Percentiles rank a stretch among this genome's conserved stretches.
phyloP scores from a whole-genome alignment of 345 rosid species.

The Hypericum androsaemum region DNA sequence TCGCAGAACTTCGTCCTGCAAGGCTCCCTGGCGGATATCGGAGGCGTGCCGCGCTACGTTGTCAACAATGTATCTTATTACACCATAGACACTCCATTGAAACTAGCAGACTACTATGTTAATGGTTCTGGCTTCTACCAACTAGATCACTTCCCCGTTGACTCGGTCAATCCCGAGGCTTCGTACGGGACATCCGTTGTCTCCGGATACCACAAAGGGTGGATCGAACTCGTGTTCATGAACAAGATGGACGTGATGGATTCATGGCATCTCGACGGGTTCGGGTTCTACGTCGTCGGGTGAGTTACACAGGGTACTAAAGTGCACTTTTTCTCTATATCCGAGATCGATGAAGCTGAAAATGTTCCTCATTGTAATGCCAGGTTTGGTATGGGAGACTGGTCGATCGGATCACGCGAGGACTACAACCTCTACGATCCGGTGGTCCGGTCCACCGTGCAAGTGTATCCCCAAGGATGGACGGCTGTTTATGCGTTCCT shows the following conservation, averaged over 20 bases:
- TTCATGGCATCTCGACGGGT: slow-evolving; percentile 60
- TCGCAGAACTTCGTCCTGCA: slow-evolving; percentile 29
- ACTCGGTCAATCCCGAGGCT: slow-evolving; percentile 13
- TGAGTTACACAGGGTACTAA: slow-evolving; percentile 1
- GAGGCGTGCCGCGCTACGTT: slow-evolving; percentile 19
- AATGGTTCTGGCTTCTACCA: slow-evolving; percentile 25
- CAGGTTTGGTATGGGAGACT: slow-evolving; percentile 30
- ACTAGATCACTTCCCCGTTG: slow-evolving; percentile 25
- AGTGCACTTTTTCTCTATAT: not conserved
- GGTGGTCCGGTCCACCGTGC: slow-evolving; percentile 23
- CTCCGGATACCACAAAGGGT: slow-evolving; percentile 33
- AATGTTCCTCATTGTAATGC: not conserved
- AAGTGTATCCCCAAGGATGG: slow-evolving; percentile 36
- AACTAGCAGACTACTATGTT: slow-evolving; percentile 35
- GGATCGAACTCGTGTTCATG: slow-evolving; percentile 40
- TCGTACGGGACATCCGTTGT: slow-evolving; percentile 33
- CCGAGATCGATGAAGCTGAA: not conserved
- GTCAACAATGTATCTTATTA: slow-evolving; percentile 45
- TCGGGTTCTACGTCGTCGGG: slow-evolving; percentile 41
- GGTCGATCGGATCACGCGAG: slow-evolving; percentile 16
- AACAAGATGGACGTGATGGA: slow-evolving; percentile 26
- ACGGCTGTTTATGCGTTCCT: slow-evolving; percentile 28
- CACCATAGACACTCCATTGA: slow-evolving; percentile 39
- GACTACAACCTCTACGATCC: slow-evolving; percentile 23
- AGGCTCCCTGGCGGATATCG: slow-evolving; percentile 11